Conservation (phyloP, 2,329 filamentous ascomycete genomes). For the Aspergillus sp. region DNA sequence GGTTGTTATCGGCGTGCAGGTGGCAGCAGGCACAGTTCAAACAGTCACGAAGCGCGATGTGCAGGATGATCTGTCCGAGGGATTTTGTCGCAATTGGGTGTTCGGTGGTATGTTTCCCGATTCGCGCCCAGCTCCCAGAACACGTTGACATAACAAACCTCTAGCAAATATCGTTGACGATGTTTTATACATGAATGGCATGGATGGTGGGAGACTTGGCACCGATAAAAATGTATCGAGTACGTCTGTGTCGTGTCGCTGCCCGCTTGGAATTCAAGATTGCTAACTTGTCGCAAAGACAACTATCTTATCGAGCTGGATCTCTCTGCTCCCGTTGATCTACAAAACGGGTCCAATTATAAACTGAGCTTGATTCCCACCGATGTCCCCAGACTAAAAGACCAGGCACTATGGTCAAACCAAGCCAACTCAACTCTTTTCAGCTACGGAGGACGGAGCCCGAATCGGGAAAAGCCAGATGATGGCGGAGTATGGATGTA, state of each 20-base stretch:
- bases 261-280: neutral
- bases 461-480: neutral
- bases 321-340: conserved; percentile 1
- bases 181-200: conserved; percentile 13
- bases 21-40: neutral
- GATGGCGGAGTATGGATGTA: conserved; percentile 16
- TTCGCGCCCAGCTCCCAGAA: neutral
- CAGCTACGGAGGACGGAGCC: conserved; percentile 12
- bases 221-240: conserved; percentile 11
- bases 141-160: neutral
- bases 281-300: neutral
- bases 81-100: conserved; percentile 18
- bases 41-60: neutral
- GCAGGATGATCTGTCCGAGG: conserved; percentile 9
- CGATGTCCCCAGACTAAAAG: conserved; percentile 12
- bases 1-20: neutral
- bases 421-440: conserved; percentile 13
- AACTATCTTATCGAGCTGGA: conserved; percentile 17
- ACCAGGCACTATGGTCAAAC: conserved; percentile 15
- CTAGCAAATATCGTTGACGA: conserved; percentile 16
- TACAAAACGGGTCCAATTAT: conserved; percentile 14
- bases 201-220: conserved; percentile 14
- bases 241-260: neutral
- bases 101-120: conserved; percentile 14
- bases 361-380: conserved; percentile 12